These are phyloP conservation scores for Huntiella decipiens DNA, from an alignment of 2,329 filamentous ascomycete species.

Conservation along the genomic window DNA sequence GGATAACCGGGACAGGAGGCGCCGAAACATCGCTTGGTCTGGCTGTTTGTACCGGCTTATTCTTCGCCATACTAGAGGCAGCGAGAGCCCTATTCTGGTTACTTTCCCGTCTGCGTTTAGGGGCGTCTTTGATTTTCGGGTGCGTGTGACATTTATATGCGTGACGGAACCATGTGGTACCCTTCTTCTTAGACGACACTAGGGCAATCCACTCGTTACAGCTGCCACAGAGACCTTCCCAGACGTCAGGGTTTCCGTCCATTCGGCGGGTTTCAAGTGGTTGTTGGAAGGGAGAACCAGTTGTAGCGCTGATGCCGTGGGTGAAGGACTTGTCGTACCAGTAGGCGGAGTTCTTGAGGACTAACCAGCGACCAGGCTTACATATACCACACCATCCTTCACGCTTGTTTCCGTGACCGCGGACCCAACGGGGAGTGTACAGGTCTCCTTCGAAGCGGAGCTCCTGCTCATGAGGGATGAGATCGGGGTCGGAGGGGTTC, in stretches of 20 bases:
- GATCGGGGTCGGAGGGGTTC: constrained; percentile 57
- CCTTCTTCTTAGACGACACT: constrained; percentile 76
- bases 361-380: constrained; percentile 69
- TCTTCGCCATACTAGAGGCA: constrained; percentile 26
- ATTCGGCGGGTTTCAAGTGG: constrained; percentile 57
- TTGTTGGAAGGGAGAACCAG: constrained; percentile 58
- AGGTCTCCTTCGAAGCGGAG: constrained; percentile 63
- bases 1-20: constrained; percentile 12
- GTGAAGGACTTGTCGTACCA: constrained; percentile 90
- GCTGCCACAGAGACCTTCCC: constrained; percentile 60
- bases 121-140: constrained; percentile 50
- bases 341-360: constrained; percentile 76
- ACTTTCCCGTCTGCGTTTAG: constrained; percentile 47
- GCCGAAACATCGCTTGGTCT: not conserved
- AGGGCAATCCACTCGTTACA: constrained; percentile 68
- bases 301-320: constrained; percentile 69
- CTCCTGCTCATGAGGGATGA: constrained; percentile 61
- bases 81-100: constrained; percentile 28
- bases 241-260: constrained; percentile 64
- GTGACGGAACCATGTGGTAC: constrained; percentile 81
- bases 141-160: constrained; percentile 72
- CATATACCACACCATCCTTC: constrained; percentile 84
- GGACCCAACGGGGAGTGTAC: constrained; percentile 69
- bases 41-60: constrained; percentile 19
- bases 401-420: constrained; percentile 70